Conservation (phyloP, 2,329 filamentous ascomycete genomes). For the Aspergillus versicolor region DNA sequence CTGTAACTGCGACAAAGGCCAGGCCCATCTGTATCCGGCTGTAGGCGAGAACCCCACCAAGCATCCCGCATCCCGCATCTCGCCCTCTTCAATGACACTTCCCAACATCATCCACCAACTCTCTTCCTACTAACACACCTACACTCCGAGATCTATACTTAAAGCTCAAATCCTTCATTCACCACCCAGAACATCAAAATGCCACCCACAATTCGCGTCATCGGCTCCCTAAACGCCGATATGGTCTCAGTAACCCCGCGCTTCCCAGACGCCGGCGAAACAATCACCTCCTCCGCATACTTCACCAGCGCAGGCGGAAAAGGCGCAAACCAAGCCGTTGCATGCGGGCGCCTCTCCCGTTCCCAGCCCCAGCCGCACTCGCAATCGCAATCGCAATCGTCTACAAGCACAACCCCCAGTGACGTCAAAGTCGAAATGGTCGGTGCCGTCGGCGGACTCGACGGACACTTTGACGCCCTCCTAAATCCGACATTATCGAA, state of each 20-base stretch:
- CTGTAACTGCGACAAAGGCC: too few species aligned
- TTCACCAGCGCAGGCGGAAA: constrained; percentile 84
- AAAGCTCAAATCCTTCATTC: not conserved
- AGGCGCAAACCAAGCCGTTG: constrained; percentile 92
- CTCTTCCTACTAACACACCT: not conserved
- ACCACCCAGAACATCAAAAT: constrained; percentile 21
- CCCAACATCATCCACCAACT: not conserved
- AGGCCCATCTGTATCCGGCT: not conserved
- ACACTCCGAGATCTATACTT: not conserved
- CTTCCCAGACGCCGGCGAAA: constrained; percentile 82
- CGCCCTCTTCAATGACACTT: not conserved
- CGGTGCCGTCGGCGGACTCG: constrained; percentile 63
- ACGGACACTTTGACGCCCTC: constrained; percentile 63
- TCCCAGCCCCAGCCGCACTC: constrained; percentile 32
- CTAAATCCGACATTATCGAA: constrained; percentile 59
- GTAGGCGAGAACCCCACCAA: constrained; percentile 1
- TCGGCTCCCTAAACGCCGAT: constrained; percentile 94
- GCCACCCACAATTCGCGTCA: constrained; percentile 66
- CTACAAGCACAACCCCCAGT: constrained; percentile 15
- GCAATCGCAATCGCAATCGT: not conserved
- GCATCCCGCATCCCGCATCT: constrained; percentile 2
- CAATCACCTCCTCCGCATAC: constrained; percentile 76
- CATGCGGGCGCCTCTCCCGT: constrained; percentile 77
- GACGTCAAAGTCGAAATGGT: constrained; percentile 64
- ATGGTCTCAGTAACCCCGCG: constrained; percentile 84